phyloP scores from a whole-genome alignment of 2,329 filamentous ascomycete species.

The Calonectria pauciramosa region DNA sequence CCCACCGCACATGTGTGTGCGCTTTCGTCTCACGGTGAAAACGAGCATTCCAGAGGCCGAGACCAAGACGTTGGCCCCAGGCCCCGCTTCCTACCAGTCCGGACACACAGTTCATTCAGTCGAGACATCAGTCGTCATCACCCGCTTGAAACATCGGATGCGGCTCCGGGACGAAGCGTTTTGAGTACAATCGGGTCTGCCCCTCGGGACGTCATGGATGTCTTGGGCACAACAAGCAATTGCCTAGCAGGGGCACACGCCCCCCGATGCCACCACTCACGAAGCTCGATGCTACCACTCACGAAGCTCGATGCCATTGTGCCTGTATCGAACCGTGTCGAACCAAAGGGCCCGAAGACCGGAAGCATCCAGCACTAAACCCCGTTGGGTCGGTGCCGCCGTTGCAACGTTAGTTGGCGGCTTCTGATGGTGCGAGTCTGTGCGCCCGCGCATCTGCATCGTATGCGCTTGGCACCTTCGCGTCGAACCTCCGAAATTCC shows the following conservation, averaged over 20 bases:
- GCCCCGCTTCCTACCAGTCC: not conserved
- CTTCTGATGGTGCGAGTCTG: constrained; percentile 18
- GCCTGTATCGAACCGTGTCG: constrained; percentile 10
- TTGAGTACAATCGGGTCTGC: constrained; percentile 8
- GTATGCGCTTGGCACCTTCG: constrained; percentile 20
- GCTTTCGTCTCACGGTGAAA: constrained; percentile 3
- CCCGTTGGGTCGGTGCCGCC: constrained; percentile 14
- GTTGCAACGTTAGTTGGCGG: constrained; percentile 33
- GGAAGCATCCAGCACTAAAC: constrained; percentile 38
- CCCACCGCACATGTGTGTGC: constrained; percentile 11
- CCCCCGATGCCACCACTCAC: constrained; percentile 15
- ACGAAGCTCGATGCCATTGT: not conserved
- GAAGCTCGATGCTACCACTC: constrained; percentile 5
- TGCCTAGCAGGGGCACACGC: constrained; percentile 12
- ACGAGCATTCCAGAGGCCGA: constrained; percentile 8
- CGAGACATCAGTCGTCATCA: constrained; percentile 2
- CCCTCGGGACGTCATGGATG: constrained; percentile 13
- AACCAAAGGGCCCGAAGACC: constrained; percentile 33
- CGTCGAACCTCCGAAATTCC: constrained; percentile 12
- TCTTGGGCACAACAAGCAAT: not conserved
- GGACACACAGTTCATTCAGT: not conserved
- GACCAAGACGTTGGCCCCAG: not conserved
- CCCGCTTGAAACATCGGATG: not conserved
- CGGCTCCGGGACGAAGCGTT: constrained; percentile 15
- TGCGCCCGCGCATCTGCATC: constrained; percentile 24